Percentiles rank a stretch among this genome's conserved stretches.
These are phyloP conservation scores for Lasiodiplodia gonubiensis DNA, from an alignment of 2,329 filamentous ascomycete genomes.

Conservation along the genomic window DNA sequence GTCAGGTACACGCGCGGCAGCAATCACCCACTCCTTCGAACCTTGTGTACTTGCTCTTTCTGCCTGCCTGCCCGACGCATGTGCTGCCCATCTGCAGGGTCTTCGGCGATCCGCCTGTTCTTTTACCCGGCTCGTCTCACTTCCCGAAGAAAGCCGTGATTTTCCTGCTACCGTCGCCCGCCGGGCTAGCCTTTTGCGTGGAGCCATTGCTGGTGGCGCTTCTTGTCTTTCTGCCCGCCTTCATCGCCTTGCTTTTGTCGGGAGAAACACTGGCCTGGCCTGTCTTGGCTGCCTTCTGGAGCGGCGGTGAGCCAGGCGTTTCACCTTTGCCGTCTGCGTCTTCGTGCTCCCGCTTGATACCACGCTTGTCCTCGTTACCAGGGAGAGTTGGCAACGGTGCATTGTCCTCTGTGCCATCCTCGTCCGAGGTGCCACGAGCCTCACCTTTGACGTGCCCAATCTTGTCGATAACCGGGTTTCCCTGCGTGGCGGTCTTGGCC, in stretches of 20 bases:
- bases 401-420: constrained; percentile 57
- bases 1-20: background rate
- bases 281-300: constrained; percentile 43
- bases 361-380: constrained; percentile 33
- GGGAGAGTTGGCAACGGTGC: constrained; percentile 52
- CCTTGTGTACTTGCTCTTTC: background rate
- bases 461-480: constrained; percentile 33
- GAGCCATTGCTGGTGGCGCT: constrained; percentile 64
- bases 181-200: constrained; percentile 32
- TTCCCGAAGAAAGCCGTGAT: constrained; percentile 64
- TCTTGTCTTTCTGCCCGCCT: constrained; percentile 50
- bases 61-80: background rate
- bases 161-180: constrained; percentile 58
- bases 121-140: constrained; percentile 36
- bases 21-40: background rate
- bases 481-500: constrained; percentile 33
- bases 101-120: constrained; percentile 12
- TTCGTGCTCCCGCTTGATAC: constrained; percentile 57
- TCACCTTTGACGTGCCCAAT: constrained; percentile 44
- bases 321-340: constrained; percentile 44
- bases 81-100: constrained; percentile 13
- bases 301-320: constrained; percentile 32
- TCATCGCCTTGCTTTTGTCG: constrained; percentile 35
- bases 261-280: constrained; percentile 4
- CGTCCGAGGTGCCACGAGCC: constrained; percentile 50